Evolutionary conservation across 768 basidiomycete genomes (phyloP), one percentile per base, ranked within the genome.

Genomic region (Termitomyces sp.): DNA sequence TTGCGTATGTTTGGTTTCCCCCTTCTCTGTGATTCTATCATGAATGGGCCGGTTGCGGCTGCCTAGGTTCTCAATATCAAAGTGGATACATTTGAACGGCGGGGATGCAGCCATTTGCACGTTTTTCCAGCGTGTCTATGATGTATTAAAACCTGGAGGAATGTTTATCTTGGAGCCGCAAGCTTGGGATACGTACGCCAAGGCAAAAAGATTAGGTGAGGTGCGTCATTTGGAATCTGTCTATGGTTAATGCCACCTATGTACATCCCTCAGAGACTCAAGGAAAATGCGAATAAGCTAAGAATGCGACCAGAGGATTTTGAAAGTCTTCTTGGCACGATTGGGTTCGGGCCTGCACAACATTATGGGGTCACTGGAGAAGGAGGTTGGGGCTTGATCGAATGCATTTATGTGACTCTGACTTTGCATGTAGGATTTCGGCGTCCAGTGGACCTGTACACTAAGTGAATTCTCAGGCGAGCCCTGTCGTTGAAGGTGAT

Each of bases 51-150:
- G 52, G 3, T 22, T 31, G 20, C 42, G 44, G 34, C 11, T 9
- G 16, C 11, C 3, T 67, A 94, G 92, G 1, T 85, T 96, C 63
- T 95, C 93, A 0, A 73, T 95, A 46, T 84, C 93, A 0, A 96
- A 95, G 72, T 96, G 94, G 94, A 91, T 95, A 33, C 94, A 96
- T 70, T 76, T 96, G 11, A 87, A 94, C 63, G 76, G 78, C 12
- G 88, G 89, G 11, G 94, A 97, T 66, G 81, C 81, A 0, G 93
- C 85, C 0, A 65, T 96, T n/a, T 63, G 70, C 37, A 58, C 62
- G 0, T 92, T 95, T 70, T 95, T 96, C 66, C 72, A 68, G 2
- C 82, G 85, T 44, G 82, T 87, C 0, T 73, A 84, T 62, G 66
- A 69, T 30, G 78, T 81, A 3, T 76, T 97, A 16, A 75, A 71